A percentile compares a stretch with the other conserved stretches of the same genome.
Evolutionary conservation across 1,284 basidiomycete species (phyloP).

Genomic region (Cryptococcus hybrid): DNA sequence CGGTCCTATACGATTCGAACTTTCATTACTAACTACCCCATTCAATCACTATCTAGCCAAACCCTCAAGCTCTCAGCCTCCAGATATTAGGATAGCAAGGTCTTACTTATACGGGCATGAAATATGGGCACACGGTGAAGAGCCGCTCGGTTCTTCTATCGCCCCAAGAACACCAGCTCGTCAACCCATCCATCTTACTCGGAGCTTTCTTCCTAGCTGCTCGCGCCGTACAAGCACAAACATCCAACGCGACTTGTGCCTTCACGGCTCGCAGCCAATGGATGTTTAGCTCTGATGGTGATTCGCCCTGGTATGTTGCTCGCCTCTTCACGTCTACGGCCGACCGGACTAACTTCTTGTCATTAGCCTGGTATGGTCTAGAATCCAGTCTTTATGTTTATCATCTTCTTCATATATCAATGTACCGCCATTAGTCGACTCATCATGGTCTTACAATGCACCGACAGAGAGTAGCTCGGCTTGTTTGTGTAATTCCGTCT

Average conservation of each 20-base stretch:
- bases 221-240: slow-evolving; percentile 12
- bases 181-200: no score
- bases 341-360: not conserved
- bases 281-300: slow-evolving; percentile 23
- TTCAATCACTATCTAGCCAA: no score
- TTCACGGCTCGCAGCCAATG: slow-evolving; percentile 15
- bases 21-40: no score
- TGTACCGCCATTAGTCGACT: slow-evolving; percentile 25
- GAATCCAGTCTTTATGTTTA: slow-evolving; percentile 31
- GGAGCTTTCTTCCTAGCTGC: no score
- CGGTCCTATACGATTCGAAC: no score
- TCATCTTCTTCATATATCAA: slow-evolving; percentile 18
- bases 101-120: no score
- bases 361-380: slow-evolving; percentile 26
- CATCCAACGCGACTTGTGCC: slow-evolving; percentile 21
- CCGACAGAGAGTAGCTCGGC: slow-evolving; percentile 4
- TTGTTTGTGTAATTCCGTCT: slow-evolving; percentile 28
- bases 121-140: no score
- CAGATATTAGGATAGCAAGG: no score
- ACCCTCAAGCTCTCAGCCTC: no score
- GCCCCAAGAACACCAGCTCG: no score
- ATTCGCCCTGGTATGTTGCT: slow-evolving; percentile 32
- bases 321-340: not conserved
- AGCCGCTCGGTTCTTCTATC: no score
- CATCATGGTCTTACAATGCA: slow-evolving; percentile 22